phyloP scores from a whole-genome alignment of 2,329 filamentous ascomycete species.

The Cytospora piceae region DNA sequence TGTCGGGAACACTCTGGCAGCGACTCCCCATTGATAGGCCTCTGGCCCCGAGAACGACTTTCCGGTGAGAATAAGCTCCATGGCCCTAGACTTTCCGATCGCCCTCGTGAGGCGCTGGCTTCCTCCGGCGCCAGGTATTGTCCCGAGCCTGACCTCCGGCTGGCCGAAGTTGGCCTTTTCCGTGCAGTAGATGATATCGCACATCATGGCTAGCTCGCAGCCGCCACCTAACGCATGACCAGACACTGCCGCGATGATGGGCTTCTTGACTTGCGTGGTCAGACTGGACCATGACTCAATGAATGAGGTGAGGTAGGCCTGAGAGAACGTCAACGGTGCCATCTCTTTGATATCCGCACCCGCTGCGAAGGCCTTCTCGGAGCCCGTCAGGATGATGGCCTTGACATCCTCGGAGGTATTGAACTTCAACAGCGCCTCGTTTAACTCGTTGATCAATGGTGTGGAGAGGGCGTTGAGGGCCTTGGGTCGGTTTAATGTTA shows the following conservation, averaged over 20 bases:
- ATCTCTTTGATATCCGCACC: constrained; percentile 99
- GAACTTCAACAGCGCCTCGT: constrained; percentile 73
- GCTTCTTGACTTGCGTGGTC: constrained; percentile 84
- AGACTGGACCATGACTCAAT: constrained; percentile 94
- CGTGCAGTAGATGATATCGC: constrained; percentile 91
- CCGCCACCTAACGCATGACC: constrained; percentile 94
- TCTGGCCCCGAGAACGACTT: constrained; percentile 82
- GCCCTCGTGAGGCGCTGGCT: constrained; percentile 85
- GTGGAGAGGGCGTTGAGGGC: constrained; percentile 93
- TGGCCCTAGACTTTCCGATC: constrained; percentile 81
- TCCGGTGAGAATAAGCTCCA: constrained; percentile 90
- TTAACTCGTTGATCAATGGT: constrained; percentile 88
- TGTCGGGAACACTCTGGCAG: constrained; percentile 77
- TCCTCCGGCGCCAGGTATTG: constrained; percentile 89
- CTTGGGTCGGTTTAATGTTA: constrained; percentile 92
- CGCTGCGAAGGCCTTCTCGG: constrained; percentile 87
- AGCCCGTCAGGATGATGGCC: constrained; percentile 86
- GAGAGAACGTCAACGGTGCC: constrained; percentile 85
- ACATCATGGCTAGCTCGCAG: constrained; percentile 97
- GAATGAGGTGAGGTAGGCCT: constrained; percentile 87
- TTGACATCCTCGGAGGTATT: constrained; percentile 71
- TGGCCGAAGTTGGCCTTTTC: constrained; percentile 88
- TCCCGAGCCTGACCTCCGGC: constrained; percentile 94
- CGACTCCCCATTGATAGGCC: constrained; percentile 88
- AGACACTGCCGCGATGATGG: constrained; percentile 90